A percentile compares a stretch with the other conserved stretches of the same genome.
phyloP scores from a whole-genome alignment of 768 basidiomycete genomes.

The Hericium erinaceus region DNA sequence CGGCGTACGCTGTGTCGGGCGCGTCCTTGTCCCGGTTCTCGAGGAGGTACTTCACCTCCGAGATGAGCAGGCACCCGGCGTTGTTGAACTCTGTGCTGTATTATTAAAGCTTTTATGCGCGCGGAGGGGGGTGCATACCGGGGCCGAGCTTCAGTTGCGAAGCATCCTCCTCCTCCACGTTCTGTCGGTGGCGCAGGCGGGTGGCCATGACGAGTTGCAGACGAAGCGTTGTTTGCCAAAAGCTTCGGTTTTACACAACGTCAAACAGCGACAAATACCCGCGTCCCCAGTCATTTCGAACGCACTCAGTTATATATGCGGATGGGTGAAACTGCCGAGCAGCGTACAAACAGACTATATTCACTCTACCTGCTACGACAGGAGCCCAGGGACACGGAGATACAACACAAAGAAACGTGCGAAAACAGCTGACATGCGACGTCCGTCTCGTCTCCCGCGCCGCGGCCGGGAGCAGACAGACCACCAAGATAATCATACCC shows the following conservation, averaged over 20 bases:
- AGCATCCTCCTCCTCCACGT: conserved; percentile 78
- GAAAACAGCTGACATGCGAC: neutral
- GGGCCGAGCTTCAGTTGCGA: conserved; percentile 74
- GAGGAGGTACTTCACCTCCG: conserved; percentile 85
- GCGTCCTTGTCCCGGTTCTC: conserved; percentile 84
- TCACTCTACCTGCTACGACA: neutral
- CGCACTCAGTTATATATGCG: neutral
- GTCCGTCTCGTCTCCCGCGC: neutral
- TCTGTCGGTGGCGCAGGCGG: conserved; percentile 47
- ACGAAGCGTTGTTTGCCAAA: neutral
- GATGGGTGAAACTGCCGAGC: neutral
- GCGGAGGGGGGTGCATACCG: conserved; percentile 29
- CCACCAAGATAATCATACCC: neutral
- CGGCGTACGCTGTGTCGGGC: conserved; percentile 72
- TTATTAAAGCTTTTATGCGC: too few relatives aligned
- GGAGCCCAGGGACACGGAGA: neutral
- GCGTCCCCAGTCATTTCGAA: neutral
- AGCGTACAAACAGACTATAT: neutral
- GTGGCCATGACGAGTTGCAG: conserved; percentile 35
- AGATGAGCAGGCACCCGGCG: conserved; percentile 83
- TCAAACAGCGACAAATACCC: neutral
- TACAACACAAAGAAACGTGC: neutral
- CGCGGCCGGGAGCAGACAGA: conserved; percentile 1
- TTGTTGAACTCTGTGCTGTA: conserved; percentile 70
- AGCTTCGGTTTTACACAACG: neutral